Evolutionary conservation across 345 rosid genomes (phyloP).

Genomic region (Populus tremula): DNA sequence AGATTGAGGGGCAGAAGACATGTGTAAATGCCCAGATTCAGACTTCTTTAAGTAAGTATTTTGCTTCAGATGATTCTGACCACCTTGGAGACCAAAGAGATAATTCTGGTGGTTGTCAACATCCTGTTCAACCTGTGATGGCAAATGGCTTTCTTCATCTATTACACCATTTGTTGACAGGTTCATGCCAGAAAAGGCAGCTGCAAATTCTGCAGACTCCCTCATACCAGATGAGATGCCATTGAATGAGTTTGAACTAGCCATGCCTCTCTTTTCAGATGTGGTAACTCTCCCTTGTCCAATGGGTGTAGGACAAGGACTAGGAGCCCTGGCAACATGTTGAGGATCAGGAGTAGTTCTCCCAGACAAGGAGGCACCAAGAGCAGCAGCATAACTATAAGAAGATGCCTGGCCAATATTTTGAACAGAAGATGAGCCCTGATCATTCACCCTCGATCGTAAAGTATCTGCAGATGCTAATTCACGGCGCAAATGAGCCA

Average conservation of each 20-base stretch:
- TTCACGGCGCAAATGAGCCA: constrained; percentile 43
- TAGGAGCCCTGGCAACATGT: constrained; percentile 70
- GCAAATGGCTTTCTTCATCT: constrained; percentile 41
- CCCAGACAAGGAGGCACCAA: constrained; percentile 77
- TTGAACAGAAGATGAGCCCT: constrained; percentile 48
- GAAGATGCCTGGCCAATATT: constrained; percentile 51
- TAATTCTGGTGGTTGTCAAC: constrained; percentile 41
- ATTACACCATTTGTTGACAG: constrained; percentile 46
- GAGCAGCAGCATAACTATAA: constrained; percentile 70
- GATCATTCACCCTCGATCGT: constrained; percentile 40
- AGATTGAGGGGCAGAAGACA: constrained; percentile 31
- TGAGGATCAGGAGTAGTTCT: constrained; percentile 89
- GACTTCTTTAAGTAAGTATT: constrained; percentile 36
- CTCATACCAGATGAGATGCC: constrained; percentile 46
- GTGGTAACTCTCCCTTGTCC: constrained; percentile 63
- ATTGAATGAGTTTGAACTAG: constrained; percentile 50
- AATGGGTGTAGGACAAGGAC: constrained; percentile 83
- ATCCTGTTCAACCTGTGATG: constrained; percentile 37
- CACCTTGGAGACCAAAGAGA: constrained; percentile 48
- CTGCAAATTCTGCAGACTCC: constrained; percentile 59
- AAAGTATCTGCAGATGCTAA: constrained; percentile 38
- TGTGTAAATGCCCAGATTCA: constrained; percentile 36
- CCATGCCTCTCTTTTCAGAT: constrained; percentile 57
- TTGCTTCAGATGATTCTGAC: constrained; percentile 42
- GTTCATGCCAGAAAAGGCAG: constrained; percentile 67